Conservation (phyloP, 2,329 filamentous ascomycete species). For the Nemania abortiva region DNA sequence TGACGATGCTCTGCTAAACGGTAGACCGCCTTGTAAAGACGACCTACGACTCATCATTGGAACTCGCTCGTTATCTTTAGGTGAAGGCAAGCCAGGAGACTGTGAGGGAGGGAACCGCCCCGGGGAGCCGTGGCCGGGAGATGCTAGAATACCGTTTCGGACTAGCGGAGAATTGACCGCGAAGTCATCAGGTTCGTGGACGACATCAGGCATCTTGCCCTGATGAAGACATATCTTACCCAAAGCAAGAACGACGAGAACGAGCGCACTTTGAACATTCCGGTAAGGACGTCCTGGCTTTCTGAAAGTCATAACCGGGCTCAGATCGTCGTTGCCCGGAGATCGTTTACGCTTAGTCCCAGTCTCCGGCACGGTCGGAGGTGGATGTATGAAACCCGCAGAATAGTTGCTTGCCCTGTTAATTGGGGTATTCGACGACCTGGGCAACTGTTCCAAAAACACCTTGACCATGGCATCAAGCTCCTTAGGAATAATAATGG, state of each 20-base stretch:
- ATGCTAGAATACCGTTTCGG: slow-evolving; percentile 65
- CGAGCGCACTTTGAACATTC: slow-evolving; percentile 82
- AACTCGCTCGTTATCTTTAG: slow-evolving; percentile 62
- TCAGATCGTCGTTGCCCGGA: slow-evolving; percentile 53
- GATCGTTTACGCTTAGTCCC: slow-evolving; percentile 69
- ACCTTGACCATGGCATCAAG: slow-evolving; percentile 65
- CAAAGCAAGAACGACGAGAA: slow-evolving; percentile 85
- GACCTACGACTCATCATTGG: slow-evolving; percentile 62
- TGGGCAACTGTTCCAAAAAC: slow-evolving; percentile 64
- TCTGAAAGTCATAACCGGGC: slow-evolving; percentile 48
- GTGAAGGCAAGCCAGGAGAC: slow-evolving; percentile 64
- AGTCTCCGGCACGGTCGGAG: slow-evolving; percentile 48
- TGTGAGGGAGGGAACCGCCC: slow-evolving; percentile 60
- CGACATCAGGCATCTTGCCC: slow-evolving; percentile 68
- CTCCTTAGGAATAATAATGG: slow-evolving; percentile 67
- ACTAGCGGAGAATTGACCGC: slow-evolving; percentile 56
- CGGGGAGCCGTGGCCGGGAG: slow-evolving; percentile 68
- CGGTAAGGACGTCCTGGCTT: slow-evolving; percentile 67
- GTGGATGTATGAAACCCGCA: slow-evolving; percentile 51
- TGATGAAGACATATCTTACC: slow-evolving; percentile 80
- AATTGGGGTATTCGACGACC: slow-evolving; percentile 41
- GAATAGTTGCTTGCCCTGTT: slow-evolving; percentile 25
- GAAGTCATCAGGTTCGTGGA: slow-evolving; percentile 60
- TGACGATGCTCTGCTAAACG: slow-evolving; percentile 46
- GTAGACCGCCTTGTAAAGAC: slow-evolving; percentile 61